Conservation (phyloP, 164 flowering plant genomes). For the Pachysandra terminalis region DNA sequence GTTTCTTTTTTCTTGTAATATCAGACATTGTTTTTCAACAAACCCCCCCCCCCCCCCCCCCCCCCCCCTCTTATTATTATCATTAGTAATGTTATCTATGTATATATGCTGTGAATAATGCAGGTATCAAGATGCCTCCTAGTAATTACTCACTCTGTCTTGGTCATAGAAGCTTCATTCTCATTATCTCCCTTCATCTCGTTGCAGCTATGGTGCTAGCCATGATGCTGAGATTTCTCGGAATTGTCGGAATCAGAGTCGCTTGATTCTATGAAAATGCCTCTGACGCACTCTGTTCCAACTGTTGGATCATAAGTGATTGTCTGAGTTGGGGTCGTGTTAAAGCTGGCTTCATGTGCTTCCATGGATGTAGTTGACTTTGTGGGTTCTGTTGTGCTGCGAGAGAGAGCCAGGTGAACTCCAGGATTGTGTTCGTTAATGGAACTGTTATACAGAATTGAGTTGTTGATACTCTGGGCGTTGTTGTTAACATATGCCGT, state of each 20-base stretch:
- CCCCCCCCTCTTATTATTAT: too few relatives aligned
- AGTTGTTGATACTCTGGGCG: conserved; percentile 67
- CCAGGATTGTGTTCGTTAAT: conserved; percentile 60
- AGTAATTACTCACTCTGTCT: too few relatives aligned
- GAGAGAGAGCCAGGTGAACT: conserved; percentile 32
- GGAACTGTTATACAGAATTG: conserved; percentile 45
- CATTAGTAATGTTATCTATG: too few relatives aligned
- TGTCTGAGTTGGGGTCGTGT: conserved; percentile 32
- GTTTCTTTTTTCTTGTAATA: too few relatives aligned
- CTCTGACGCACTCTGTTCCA: conserved; percentile 70
- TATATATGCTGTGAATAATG: too few relatives aligned
- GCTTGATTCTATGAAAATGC: conserved; percentile 71
- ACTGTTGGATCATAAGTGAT: conserved; percentile 40
- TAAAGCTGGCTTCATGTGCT: conserved; percentile 34
- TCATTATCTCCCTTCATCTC: conserved; percentile 13
- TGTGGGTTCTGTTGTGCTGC: conserved; percentile 11
- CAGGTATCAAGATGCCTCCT: too few relatives aligned
- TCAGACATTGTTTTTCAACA: too few relatives aligned
- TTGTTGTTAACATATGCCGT: conserved; percentile 61
- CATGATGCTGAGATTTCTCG: conserved; percentile 73
- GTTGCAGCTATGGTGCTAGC: conserved; percentile 43
- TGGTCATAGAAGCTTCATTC: conserved; percentile 1
- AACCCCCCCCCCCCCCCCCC: too few relatives aligned
- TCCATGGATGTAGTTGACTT: conserved; percentile 13
- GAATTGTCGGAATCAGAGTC: conserved; percentile 73